Conservation (phyloP, 257 asterid genomes). For the Pogostemon cablin region DNA sequence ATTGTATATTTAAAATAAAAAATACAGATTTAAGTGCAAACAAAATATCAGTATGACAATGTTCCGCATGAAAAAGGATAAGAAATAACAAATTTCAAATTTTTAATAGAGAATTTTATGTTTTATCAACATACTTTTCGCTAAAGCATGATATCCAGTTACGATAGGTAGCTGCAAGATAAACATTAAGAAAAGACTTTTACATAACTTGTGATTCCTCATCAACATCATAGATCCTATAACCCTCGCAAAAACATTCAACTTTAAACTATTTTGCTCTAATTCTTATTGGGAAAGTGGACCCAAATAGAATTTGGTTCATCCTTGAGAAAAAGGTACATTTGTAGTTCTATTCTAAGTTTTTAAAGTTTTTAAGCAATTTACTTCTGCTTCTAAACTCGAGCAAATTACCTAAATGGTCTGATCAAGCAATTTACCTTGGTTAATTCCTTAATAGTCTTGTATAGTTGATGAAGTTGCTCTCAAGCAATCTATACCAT, state of each 20-base stretch:
- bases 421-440: no score
- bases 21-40: constrained; percentile 5
- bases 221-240: constrained; percentile 50
- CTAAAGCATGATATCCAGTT: constrained; percentile 78
- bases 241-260: constrained; percentile 65
- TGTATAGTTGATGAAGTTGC: no score
- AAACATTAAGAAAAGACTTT: constrained; percentile 79
- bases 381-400: no score
- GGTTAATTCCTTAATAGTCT: no score
- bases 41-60: constrained; percentile 13
- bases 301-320: background rate
- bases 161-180: constrained; percentile 90
- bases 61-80: constrained; percentile 5
- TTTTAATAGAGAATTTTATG: constrained; percentile 20
- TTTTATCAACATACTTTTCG: constrained; percentile 52
- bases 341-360: no score
- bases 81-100: constrained; percentile 2
- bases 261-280: constrained; percentile 28
- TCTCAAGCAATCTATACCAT: no score
- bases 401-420: no score
- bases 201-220: constrained; percentile 53
- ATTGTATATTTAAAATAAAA: background rate
- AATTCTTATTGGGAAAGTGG: constrained; percentile 14
- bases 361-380: no score
- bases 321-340: background rate